Conservation (phyloP, 164 flowering plant species). For the Tinospora cordifolia region DNA sequence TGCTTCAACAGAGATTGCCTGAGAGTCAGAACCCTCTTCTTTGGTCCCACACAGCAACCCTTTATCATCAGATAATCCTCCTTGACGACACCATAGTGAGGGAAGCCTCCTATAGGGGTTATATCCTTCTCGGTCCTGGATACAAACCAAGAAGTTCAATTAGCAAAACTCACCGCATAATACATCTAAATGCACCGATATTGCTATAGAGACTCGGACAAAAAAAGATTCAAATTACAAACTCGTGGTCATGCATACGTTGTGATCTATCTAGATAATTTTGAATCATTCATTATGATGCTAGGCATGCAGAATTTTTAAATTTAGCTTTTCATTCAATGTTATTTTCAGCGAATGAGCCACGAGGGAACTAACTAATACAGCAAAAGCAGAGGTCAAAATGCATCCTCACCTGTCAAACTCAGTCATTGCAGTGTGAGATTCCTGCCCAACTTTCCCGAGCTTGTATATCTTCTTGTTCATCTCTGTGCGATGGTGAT, state of each 20-base stretch:
- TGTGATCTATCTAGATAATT: no score
- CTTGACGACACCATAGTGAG: constrained; percentile 63
- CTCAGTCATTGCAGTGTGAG: constrained; percentile 57
- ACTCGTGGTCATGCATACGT: no score
- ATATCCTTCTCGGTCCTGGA: constrained; percentile 73
- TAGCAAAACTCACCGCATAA: no score
- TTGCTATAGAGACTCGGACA: no score
- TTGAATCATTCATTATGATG: no score
- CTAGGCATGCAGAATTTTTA: no score
- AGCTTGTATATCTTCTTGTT: constrained; percentile 69
- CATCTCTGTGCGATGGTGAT: constrained; percentile 69
- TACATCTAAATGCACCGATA: no score
- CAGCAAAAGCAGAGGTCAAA: not conserved
- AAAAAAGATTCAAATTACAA: no score
- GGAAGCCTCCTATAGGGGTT: constrained; percentile 78
- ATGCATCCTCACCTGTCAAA: constrained; percentile 38
- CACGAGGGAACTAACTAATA: no score
- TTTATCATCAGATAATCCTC: constrained; percentile 61
- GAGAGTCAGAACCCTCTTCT: constrained; percentile 66
- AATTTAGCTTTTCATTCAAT: no score
- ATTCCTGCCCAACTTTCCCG: constrained; percentile 54
- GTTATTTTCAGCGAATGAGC: no score
- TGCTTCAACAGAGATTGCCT: constrained; percentile 63
- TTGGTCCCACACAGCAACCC: constrained; percentile 78
- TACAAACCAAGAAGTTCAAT: not conserved